These are phyloP conservation scores for Aegilops speltoides DNA, from an alignment of 176 grass and related monocot species.

Conservation along the genomic window DNA sequence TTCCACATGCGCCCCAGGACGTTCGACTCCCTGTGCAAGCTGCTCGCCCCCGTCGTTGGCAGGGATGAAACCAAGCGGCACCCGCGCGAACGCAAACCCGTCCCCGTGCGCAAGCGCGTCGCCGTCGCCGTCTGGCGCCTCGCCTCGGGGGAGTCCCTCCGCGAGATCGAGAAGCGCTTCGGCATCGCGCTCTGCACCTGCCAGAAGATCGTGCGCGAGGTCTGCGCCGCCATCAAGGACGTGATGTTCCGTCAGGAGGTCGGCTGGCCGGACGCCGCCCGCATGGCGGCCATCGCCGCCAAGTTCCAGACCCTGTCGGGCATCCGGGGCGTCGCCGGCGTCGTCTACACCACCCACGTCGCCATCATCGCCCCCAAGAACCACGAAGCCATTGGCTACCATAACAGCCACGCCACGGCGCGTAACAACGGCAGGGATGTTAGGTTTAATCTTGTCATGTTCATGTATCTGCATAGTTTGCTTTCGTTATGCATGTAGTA, in stretches of 20 bases:
- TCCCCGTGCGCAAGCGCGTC: slow-evolving; percentile 76
- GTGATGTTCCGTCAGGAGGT: slow-evolving; percentile 43
- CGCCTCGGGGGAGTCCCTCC: slow-evolving; percentile 75
- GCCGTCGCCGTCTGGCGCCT: slow-evolving; percentile 82
- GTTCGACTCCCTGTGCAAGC: slow-evolving; percentile 73
- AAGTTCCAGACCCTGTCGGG: slow-evolving; percentile 38
- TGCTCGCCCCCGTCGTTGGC: slow-evolving; percentile 53
- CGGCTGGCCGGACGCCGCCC: slow-evolving; percentile 51
- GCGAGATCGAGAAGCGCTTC: slow-evolving; percentile 64
- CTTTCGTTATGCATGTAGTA: too few species aligned
- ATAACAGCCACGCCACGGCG: slow-evolving; percentile 81
- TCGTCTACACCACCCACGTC: slow-evolving; percentile 84
- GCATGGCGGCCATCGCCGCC: neutral
- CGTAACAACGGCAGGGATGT: slow-evolving; percentile 64
- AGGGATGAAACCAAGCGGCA: slow-evolving; percentile 69
- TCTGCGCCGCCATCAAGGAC: slow-evolving; percentile 70
- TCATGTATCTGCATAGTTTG: too few species aligned
- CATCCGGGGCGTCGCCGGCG: slow-evolving; percentile 52
- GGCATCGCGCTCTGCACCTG: slow-evolving; percentile 68
- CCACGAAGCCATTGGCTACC: slow-evolving; percentile 40
- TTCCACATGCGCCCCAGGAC: slow-evolving; percentile 72
- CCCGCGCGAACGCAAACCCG: slow-evolving; percentile 41
- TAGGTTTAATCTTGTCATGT: too few species aligned
- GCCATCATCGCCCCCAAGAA: slow-evolving; percentile 82
- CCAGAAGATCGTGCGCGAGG: slow-evolving; percentile 83